phyloP scores from a whole-genome alignment of 176 grass and related monocot species.

The Chloris gayana region DNA sequence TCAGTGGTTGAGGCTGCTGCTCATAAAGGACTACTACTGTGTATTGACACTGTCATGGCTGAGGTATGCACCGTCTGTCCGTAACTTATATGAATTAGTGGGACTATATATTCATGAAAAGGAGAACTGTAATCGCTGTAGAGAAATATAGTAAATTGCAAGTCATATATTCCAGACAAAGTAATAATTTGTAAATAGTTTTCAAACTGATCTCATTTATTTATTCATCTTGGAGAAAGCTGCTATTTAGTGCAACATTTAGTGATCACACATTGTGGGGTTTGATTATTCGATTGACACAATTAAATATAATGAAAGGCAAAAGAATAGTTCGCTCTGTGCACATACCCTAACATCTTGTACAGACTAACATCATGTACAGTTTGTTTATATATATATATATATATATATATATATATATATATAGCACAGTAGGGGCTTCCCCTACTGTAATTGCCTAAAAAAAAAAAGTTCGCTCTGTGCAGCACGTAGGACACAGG shows the following conservation, averaged over 20 bases:
- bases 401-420: too few species aligned
- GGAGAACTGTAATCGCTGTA: neutral
- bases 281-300: neutral
- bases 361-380: too few species aligned
- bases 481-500: too few species aligned
- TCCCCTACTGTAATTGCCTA: too few species aligned
- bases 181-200: neutral
- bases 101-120: neutral
- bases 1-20: constrained; percentile 91
- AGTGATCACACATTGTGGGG: neutral
- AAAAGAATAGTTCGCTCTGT: too few species aligned
- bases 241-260: neutral
- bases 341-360: too few species aligned
- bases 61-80: constrained; percentile 59
- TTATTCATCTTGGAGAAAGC: neutral
- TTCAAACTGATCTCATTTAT: neutral
- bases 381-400: too few species aligned
- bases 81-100: neutral
- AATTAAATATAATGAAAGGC: neutral
- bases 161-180: neutral
- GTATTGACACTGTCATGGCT: constrained; percentile 97
- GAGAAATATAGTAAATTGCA: neutral
- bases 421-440: too few species aligned
- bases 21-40: constrained; percentile 92
- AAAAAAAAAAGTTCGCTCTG: too few species aligned